Conservation (phyloP, 2,329 filamentous ascomycete genomes). For the Fusarium newnesense region DNA sequence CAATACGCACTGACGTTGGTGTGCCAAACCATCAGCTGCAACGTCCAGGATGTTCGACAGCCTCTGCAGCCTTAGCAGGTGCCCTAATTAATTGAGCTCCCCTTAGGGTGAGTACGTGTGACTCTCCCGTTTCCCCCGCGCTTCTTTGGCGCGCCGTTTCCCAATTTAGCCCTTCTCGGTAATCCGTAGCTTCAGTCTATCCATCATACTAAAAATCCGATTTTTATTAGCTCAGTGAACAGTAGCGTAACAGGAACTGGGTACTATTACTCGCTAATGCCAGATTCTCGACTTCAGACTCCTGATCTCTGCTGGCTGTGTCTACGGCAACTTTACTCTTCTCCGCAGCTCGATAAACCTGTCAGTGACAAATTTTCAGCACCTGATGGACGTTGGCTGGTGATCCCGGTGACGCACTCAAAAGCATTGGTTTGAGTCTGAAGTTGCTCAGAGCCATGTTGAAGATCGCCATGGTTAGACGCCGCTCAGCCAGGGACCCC, state of each 20-base stretch:
- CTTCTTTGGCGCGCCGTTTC: constrained; percentile 2
- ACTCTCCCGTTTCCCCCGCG: constrained; percentile 28
- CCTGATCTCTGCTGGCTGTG: not conserved
- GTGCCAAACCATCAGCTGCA: constrained; percentile 31
- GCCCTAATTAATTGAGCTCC: constrained; percentile 26
- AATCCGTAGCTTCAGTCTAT: constrained; percentile 12
- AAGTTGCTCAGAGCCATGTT: constrained; percentile 5
- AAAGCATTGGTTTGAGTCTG: not conserved
- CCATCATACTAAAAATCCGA: not conserved
- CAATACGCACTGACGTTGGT: constrained; percentile 13
- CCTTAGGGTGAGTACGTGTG: constrained; percentile 22
- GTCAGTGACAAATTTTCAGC: not conserved
- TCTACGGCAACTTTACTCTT: not conserved
- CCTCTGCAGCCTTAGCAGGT: constrained; percentile 11
- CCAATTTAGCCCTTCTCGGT: constrained; percentile 15
- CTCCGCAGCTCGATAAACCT: not conserved
- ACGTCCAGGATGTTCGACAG: constrained; percentile 20
- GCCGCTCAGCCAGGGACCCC: constrained; percentile 1
- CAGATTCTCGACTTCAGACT: not conserved
- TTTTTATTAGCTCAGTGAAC: not conserved
- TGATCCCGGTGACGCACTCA: constrained; percentile 7
- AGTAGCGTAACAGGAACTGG: not conserved
- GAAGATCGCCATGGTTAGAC: constrained; percentile 30
- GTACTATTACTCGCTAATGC: not conserved
- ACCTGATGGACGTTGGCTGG: not conserved